Percentiles rank a stretch among this genome's conserved stretches.
These are phyloP conservation scores for Penicillium odoratum DNA, from an alignment of 495 filamentous ascomycete species.

Conservation along the genomic window DNA sequence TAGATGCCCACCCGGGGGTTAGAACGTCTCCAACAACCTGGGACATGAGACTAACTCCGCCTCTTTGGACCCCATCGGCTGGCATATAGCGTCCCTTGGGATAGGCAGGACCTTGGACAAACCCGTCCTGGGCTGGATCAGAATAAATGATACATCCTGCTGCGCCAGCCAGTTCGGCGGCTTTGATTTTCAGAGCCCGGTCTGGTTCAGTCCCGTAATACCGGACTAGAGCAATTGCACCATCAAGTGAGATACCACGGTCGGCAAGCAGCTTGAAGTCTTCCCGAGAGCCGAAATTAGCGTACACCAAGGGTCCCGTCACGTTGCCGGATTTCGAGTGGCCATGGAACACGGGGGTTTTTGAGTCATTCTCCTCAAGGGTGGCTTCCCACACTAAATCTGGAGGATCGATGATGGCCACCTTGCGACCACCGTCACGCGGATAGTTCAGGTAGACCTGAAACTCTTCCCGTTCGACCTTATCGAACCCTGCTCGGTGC, in stretches of 20 bases:
- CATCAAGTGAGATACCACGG: constrained; percentile 68
- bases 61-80: constrained; percentile 76
- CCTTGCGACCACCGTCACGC: constrained; percentile 67
- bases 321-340: constrained; percentile 87
- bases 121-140: constrained; percentile 81
- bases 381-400: constrained; percentile 75
- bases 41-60: constrained; percentile 77
- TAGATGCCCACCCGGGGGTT: constrained; percentile 82
- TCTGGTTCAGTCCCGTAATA: constrained; percentile 75
- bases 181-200: constrained; percentile 80
- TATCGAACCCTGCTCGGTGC: constrained; percentile 65
- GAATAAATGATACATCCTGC: constrained; percentile 89
- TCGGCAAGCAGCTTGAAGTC: constrained; percentile 76
- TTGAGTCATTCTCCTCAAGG: constrained; percentile 72
- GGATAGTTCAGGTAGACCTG: constrained; percentile 94
- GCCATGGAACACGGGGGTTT: constrained; percentile 80
- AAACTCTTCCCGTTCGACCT: constrained; percentile 71
- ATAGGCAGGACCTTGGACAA: constrained; percentile 63
- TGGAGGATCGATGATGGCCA: constrained; percentile 76
- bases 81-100: constrained; percentile 79
- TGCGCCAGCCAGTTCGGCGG: constrained; percentile 80
- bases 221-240: constrained; percentile 80
- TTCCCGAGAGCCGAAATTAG: constrained; percentile 82
- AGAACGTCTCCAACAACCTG: constrained; percentile 86
- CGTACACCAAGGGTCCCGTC: constrained; percentile 90